Percentiles rank a stretch among this genome's conserved stretches.
Conservation (phyloP, 23 red algal species). For the Chondrus crispus region DNA sequence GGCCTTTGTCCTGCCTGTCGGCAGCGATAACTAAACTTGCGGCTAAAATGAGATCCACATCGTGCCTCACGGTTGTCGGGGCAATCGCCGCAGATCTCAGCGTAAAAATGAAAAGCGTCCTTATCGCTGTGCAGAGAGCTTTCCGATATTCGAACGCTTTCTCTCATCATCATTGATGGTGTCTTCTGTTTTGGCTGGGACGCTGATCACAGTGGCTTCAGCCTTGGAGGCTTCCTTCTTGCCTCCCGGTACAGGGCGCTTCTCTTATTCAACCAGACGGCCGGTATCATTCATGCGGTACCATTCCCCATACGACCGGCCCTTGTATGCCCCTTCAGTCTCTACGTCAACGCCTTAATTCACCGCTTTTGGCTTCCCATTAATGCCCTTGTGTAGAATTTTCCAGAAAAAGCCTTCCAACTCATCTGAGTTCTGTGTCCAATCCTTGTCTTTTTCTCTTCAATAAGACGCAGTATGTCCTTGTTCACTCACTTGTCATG, state of each 20-base stretch:
- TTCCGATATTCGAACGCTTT: too few species aligned
- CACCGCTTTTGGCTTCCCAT: slow-evolving; percentile 20
- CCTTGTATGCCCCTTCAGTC: slow-evolving; percentile 48
- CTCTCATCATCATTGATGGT: too few species aligned
- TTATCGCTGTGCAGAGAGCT: too few species aligned
- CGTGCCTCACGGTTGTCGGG: slow-evolving; percentile 21
- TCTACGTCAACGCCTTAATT: slow-evolving; percentile 64
- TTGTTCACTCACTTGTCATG: neutral
- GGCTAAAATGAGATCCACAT: slow-evolving; percentile 32
- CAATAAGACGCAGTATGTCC: neutral
- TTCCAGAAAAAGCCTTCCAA: slow-evolving; percentile 43
- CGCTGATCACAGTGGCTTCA: too few species aligned
- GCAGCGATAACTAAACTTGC: neutral
- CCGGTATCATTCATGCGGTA: too few species aligned
- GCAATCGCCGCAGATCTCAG: slow-evolving; percentile 44
- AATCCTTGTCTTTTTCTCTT: neutral
- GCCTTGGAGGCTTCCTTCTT: too few species aligned
- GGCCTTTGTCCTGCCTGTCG: slow-evolving; percentile 3
- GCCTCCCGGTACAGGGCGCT: too few species aligned
- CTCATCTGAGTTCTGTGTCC: neutral
- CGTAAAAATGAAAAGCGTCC: slow-evolving; percentile 54
- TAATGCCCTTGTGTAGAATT: neutral
- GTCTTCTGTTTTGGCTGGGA: too few species aligned
- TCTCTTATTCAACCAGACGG: too few species aligned
- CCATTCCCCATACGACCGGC: slow-evolving; percentile 44